A percentile compares a stretch with the other conserved stretches of the same genome.
Evolutionary conservation across 352 stramenopile genomes (phyloP).

Genomic region (Phytophthora pistaciae): DNA sequence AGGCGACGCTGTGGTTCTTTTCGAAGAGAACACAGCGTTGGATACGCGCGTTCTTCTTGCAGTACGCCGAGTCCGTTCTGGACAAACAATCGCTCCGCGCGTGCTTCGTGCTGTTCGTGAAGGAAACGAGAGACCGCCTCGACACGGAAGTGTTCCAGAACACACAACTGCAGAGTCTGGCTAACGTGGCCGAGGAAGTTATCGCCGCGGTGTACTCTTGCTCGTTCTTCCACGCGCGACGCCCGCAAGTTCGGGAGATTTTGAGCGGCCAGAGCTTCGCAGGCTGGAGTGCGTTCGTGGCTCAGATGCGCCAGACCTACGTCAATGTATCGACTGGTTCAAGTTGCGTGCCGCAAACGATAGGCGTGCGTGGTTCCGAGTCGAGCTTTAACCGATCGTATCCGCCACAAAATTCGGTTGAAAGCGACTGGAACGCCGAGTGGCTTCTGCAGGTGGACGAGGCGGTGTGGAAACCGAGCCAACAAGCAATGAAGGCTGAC

Average conservation of each 20-base stretch:
- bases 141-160: slow-evolving; percentile 47
- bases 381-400: slow-evolving; percentile 1
- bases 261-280: slow-evolving; percentile 46
- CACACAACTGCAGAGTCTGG: slow-evolving; percentile 41
- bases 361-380: background rate
- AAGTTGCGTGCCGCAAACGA: background rate
- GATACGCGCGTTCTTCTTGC: slow-evolving; percentile 42
- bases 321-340: slow-evolving; percentile 23
- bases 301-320: slow-evolving; percentile 58
- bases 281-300: slow-evolving; percentile 55
- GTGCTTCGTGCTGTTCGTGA: slow-evolving; percentile 43
- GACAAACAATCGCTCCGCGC: slow-evolving; percentile 46
- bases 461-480: slow-evolving; percentile 39
- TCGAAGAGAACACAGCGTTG: slow-evolving; percentile 43
- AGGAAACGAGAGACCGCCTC: slow-evolving; percentile 41
- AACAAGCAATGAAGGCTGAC: background rate
- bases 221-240: slow-evolving; percentile 47
- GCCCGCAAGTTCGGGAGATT: slow-evolving; percentile 46
- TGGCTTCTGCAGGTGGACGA: slow-evolving; percentile 58
- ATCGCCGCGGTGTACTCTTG: slow-evolving; percentile 58
- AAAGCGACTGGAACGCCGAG: slow-evolving; percentile 49
- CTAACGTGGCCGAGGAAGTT: slow-evolving; percentile 53
- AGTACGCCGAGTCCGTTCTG: slow-evolving; percentile 27
- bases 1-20: slow-evolving; percentile 53
- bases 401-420: slow-evolving; percentile 28